phyloP scores from a whole-genome alignment of 2,329 filamentous ascomycete genomes.

The Lachnellula willkommii region DNA sequence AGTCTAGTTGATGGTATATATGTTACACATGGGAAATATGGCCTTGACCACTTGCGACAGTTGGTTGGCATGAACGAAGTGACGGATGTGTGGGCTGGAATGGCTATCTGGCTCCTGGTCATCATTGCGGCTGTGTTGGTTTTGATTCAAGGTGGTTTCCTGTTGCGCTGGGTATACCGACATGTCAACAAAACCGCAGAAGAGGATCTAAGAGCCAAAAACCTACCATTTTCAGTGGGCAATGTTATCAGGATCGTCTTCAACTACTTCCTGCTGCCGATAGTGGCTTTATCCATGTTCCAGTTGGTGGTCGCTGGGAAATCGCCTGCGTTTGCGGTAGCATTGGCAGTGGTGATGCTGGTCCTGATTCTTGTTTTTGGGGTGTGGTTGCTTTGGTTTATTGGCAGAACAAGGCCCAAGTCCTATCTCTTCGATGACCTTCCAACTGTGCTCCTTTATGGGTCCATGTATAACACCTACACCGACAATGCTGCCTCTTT shows the following conservation, averaged over 20 bases:
- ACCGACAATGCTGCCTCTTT: slow-evolving; percentile 89
- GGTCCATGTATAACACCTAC: slow-evolving; percentile 95
- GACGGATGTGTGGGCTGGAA: slow-evolving; percentile 85
- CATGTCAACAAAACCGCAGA: slow-evolving; percentile 66
- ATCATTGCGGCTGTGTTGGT: slow-evolving; percentile 64
- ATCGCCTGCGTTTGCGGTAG: slow-evolving; percentile 67
- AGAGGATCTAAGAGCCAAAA: slow-evolving; percentile 86
- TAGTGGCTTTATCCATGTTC: slow-evolving; percentile 82
- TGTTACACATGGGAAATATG: slow-evolving; percentile 68
- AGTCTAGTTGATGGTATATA: slow-evolving; percentile 84
- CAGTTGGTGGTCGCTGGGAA: slow-evolving; percentile 72
- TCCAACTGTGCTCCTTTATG: slow-evolving; percentile 81
- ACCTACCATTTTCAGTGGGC: slow-evolving; percentile 77
- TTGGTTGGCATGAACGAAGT: slow-evolving; percentile 72
- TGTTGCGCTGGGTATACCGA: slow-evolving; percentile 69
- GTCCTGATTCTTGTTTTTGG: slow-evolving; percentile 68
- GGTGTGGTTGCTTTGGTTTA: slow-evolving; percentile 73
- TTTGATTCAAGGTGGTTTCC: slow-evolving; percentile 71
- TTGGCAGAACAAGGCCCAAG: slow-evolving; percentile 73
- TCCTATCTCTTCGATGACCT: slow-evolving; percentile 91
- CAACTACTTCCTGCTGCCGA: slow-evolving; percentile 85
- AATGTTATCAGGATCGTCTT: slow-evolving; percentile 81
- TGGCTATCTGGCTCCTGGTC: slow-evolving; percentile 84
- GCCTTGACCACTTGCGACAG: slow-evolving; percentile 73
- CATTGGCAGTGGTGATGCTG: slow-evolving; percentile 69